These are phyloP conservation scores for Rhodamnia rubescens DNA, from an alignment of 345 rosid species.

Conservation along the genomic window DNA sequence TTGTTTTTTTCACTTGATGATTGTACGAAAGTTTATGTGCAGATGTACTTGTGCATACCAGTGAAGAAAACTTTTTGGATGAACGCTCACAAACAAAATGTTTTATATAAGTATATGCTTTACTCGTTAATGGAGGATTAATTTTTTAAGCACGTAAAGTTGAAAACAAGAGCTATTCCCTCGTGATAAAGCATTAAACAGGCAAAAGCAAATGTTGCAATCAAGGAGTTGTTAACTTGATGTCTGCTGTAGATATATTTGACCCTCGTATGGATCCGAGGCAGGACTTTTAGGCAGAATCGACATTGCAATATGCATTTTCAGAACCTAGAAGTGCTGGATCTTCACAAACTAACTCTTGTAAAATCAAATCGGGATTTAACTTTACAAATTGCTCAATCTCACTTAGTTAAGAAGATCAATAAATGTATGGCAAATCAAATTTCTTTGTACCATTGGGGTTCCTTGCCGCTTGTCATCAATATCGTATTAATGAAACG, in stretches of 20 bases:
- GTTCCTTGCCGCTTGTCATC: not conserved
- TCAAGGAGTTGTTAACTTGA: not conserved
- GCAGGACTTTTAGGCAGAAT: not conserved
- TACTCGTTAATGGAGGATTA: not conserved
- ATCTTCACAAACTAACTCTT: not conserved
- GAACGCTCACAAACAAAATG: not conserved
- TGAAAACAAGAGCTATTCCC: not conserved
- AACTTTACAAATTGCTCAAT: not conserved
- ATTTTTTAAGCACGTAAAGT: not conserved
- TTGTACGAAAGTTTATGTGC: not conserved
- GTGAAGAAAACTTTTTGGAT: not conserved
- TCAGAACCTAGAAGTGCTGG: not conserved
- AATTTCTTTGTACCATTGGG: not conserved
- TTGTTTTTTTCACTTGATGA: not conserved
- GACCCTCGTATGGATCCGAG: not conserved
- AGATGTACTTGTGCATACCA: not conserved
- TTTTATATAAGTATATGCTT: not conserved
- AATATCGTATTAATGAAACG: too few relatives aligned
- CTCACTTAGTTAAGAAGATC: not conserved
- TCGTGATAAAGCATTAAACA: not conserved
- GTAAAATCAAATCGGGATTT: not conserved
- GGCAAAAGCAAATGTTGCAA: not conserved
- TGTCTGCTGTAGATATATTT: not conserved
- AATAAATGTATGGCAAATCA: not conserved
- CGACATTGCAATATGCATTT: not conserved